Base-by-base conservation (phyloP, 768 basidiomycete species). In the Tulasnella sp. region DNA sequence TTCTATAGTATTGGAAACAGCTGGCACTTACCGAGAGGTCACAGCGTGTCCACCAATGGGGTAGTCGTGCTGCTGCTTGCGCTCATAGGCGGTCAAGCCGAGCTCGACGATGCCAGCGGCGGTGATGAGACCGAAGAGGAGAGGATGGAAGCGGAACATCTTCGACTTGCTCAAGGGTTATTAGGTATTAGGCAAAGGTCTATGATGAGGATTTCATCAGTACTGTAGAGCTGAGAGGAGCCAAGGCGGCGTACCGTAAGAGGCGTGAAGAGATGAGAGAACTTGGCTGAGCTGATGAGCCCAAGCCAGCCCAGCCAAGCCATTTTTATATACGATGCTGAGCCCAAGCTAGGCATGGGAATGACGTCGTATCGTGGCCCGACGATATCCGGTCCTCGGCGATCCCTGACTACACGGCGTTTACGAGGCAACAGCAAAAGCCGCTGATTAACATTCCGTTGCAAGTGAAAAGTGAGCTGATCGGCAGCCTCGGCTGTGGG, bases 61-160 rank as follows among this genome's bases (percentile, higher is more conserved):
- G 39, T 29, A 65, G 64, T 65, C 64, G n/a, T 65, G 64, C 64
- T 65, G 64, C 39, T 65, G 64, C 64, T 65, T 65, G 64, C 64
- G 64, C 14, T 65, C 64, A n/a, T 40, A 65, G 1, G 35, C 64
- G 22, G 64, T 65, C 64, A 65, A 65, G 64, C 64, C 64, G n/a
- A 65, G 64, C 39, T 65, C 64, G 39, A 65, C 39, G 35, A 65
- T 65, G 16, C 11, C 64, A 40, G n/a, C 32, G 35, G 64, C 39
- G 64, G 64, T 65, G 35, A 65, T 65, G 26, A 65, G 3, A 17
- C 64, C 64, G 35, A 65, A 65, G 64, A 65, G 64, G 12, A 65
- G 39, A 12, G 64, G 64, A 17, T 65, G 64, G 64, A 36, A 65
- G n/a, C 35, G 34, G 64, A 65, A 65, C 34, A 40, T 40, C 35